Conservation (phyloP, 2,329 filamentous ascomycete genomes). For the Byssothecium circinans region DNA sequence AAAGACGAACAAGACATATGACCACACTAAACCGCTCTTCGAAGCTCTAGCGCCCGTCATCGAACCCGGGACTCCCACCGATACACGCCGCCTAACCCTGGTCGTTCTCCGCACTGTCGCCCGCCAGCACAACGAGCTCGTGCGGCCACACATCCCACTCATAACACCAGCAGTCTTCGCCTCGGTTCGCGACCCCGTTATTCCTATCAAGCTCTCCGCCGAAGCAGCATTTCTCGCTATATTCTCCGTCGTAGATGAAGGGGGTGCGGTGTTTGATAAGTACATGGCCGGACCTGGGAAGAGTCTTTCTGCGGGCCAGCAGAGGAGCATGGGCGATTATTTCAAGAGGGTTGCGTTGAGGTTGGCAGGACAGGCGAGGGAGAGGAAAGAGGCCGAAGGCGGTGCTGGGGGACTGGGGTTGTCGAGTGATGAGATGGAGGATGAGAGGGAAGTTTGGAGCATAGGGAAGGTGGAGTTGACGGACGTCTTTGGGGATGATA, state of each 20-base stretch:
- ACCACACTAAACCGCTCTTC: conserved; percentile 77
- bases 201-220: conserved; percentile 92
- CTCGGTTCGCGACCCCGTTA: conserved; percentile 85
- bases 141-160: conserved; percentile 76
- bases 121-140: conserved; percentile 75
- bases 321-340: conserved; percentile 93
- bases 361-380: conserved; percentile 81
- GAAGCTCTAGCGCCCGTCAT: conserved; percentile 75
- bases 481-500: conserved; percentile 48
- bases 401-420: conserved; percentile 83
- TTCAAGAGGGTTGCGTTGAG: conserved; percentile 90
- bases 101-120: conserved; percentile 86
- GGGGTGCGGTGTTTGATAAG: conserved; percentile 84
- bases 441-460: conserved; percentile 94
- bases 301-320: conserved; percentile 69
- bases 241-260: conserved; percentile 87
- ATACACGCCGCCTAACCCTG: conserved; percentile 82
- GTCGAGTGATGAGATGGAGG: conserved; percentile 87
- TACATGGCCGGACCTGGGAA: conserved; percentile 72
- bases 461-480: conserved; percentile 86
- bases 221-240: conserved; percentile 92
- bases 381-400: conserved; percentile 88
- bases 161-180: conserved; percentile 86
- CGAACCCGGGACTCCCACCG: conserved; percentile 73
- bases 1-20: conserved; percentile 67